Evolutionary conservation across 805 yeast genomes (phyloP).

Genomic region (Myxozyma geophila): DNA sequence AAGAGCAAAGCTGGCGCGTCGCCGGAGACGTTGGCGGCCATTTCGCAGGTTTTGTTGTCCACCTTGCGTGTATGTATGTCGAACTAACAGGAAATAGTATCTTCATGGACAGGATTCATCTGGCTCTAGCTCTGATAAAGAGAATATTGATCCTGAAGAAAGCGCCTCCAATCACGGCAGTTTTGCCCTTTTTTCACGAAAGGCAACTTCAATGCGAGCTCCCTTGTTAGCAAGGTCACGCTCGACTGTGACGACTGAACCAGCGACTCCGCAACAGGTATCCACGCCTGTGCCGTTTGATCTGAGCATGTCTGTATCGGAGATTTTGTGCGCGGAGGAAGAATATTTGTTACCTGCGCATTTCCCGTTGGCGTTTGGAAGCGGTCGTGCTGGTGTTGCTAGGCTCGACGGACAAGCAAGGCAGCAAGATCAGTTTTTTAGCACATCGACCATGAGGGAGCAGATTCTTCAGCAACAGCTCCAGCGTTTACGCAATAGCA

Average conservation of each 20-base stretch:
- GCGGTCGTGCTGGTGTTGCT: background rate
- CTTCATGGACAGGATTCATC: slow-evolving; percentile 3
- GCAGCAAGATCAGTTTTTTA: background rate
- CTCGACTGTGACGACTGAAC: background rate
- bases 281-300: slow-evolving; percentile 12
- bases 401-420: background rate
- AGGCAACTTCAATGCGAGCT: background rate
- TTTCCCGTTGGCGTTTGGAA: background rate
- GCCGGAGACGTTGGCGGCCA: slow-evolving; percentile 27
- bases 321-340: slow-evolving; percentile 12
- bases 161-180: too few species aligned
- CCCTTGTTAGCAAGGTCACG: background rate
- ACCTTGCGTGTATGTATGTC: too few species aligned
- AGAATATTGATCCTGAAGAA: slow-evolving; percentile 26
- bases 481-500: background rate
- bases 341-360: background rate
- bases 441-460: background rate
- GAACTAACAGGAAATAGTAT: background rate
- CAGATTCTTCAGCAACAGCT: slow-evolving; percentile 5
- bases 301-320: slow-evolving; percentile 19
- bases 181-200: background rate
- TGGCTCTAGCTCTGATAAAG: slow-evolving; percentile 20
- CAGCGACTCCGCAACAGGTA: background rate
- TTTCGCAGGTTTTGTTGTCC: slow-evolving; percentile 16
- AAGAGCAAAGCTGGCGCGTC: slow-evolving; percentile 16